Conservation (phyloP, 148 eudicot species). For the Polygonum aviculare region DNA sequence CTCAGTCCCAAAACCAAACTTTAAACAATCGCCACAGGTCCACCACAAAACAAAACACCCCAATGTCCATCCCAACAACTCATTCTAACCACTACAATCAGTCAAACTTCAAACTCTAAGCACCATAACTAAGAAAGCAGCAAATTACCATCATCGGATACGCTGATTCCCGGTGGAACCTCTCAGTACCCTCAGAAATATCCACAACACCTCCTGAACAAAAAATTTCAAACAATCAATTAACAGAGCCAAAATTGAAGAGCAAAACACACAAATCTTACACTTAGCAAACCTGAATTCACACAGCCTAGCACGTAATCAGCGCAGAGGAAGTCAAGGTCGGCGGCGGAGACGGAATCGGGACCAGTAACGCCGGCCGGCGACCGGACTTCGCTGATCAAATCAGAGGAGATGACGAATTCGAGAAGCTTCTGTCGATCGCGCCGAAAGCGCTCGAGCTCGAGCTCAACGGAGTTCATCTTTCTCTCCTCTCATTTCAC, state of each 20-base stretch:
- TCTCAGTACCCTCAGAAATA: conserved; percentile 46
- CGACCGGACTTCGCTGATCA: conserved; percentile 37
- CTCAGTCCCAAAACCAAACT: background rate
- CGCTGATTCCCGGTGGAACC: conserved; percentile 37
- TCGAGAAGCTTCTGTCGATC: conserved; percentile 72
- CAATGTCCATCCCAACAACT: background rate
- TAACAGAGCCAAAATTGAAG: background rate
- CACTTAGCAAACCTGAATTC: conserved; percentile 29
- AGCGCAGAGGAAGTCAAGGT: conserved; percentile 53
- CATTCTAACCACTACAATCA: background rate
- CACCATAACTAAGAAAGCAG: background rate
- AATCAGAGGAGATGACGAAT: conserved; percentile 47
- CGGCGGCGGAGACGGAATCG: conserved; percentile 27
- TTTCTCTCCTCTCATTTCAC: conserved; percentile 8
- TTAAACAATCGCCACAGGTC: background rate
- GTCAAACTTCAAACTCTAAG: background rate
- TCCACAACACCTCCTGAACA: conserved; percentile 72
- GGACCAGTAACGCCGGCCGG: conserved; percentile 25
- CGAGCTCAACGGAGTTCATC: conserved; percentile 11
- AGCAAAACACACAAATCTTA: background rate
- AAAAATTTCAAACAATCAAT: background rate
- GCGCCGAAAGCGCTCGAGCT: conserved; percentile 39
- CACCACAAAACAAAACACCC: background rate
- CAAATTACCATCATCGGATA: conserved; percentile 54
- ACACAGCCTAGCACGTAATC: conserved; percentile 59